Evolutionary conservation across 139 green algal species (phyloP).

Genomic region (Chlorella sp.): DNA sequence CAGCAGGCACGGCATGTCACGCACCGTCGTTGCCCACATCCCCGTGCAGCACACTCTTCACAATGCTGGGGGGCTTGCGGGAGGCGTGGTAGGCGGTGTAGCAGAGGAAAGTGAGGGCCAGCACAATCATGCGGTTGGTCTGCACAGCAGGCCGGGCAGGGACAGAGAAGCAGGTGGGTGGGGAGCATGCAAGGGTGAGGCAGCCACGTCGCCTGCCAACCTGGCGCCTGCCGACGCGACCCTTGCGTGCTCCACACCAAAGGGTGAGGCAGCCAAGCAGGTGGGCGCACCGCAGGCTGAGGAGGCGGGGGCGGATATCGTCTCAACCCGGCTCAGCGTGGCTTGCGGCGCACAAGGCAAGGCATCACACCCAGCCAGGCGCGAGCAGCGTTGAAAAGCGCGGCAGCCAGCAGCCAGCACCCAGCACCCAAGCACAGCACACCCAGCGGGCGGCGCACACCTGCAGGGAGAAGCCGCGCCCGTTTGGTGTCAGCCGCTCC

Average conservation of each 20-base stretch:
- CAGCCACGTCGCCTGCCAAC: too few relatives aligned
- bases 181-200: background rate
- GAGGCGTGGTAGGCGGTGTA: constrained; percentile 93
- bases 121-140: constrained; percentile 67
- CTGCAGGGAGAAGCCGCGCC: constrained; percentile 28
- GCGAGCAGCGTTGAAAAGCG: background rate
- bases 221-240: too few relatives aligned
- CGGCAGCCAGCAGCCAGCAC: background rate
- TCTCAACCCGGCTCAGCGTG: too few relatives aligned
- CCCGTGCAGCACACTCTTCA: constrained; percentile 73
- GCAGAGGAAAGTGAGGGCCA: constrained; percentile 91
- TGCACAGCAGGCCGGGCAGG: background rate
- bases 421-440: background rate
- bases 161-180: background rate
- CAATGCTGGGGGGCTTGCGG: constrained; percentile 91
- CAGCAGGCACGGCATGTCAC: too few relatives aligned
- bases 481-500: constrained; percentile 5
- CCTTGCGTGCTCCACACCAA: too few relatives aligned
- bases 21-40: background rate
- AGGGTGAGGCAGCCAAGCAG: background rate
- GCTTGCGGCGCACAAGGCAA: too few relatives aligned
- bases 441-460: background rate
- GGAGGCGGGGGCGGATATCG: too few relatives aligned
- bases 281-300: background rate
- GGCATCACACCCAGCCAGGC: too few relatives aligned